phyloP scores from a whole-genome alignment of 1,139 yeast genomes.

The Magnusiomyces sp. region DNA sequence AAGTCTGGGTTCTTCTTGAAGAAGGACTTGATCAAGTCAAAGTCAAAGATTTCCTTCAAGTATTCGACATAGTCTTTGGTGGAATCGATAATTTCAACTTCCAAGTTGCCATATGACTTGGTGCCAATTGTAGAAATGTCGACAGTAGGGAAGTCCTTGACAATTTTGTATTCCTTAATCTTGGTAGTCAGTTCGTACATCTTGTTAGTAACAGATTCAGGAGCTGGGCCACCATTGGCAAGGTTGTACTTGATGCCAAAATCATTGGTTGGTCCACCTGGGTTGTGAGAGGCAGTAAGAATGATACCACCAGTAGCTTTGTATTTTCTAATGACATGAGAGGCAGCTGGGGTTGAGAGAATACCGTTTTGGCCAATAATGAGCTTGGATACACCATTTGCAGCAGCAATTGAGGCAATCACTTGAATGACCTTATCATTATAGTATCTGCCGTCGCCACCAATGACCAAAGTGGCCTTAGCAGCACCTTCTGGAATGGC shows the following conservation, averaged over 20 bases:
- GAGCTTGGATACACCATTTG: constrained; percentile 79
- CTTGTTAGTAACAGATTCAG: constrained; percentile 83
- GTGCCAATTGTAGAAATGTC: constrained; percentile 56
- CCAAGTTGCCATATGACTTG: constrained; percentile 40
- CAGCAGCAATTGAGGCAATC: constrained; percentile 79
- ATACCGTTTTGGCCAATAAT: constrained; percentile 84
- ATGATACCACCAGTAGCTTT: constrained; percentile 91
- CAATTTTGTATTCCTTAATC: constrained; percentile 52
- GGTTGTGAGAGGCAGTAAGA: constrained; percentile 94
- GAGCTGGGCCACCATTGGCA: constrained; percentile 98
- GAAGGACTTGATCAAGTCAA: constrained; percentile 68
- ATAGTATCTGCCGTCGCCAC: constrained; percentile 96
- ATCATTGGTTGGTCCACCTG: constrained; percentile 94
- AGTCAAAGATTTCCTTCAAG: constrained; percentile 83
- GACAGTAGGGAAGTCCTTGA: constrained; percentile 45
- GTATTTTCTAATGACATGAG: constrained; percentile 74
- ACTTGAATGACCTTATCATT: constrained; percentile 73
- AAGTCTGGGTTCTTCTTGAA: constrained; percentile 51
- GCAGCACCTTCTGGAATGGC: constrained; percentile 85
- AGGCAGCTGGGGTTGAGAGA: constrained; percentile 92
- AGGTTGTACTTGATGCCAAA: constrained; percentile 94
- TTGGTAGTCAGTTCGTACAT: constrained; percentile 64
- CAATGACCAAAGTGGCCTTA: constrained; percentile 74
- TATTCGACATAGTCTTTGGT: constrained; percentile 68
- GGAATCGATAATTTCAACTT: constrained; percentile 75